These are phyloP conservation scores for Boletus rex-veris DNA, from an alignment of 768 basidiomycete species.

Conservation along the genomic window DNA sequence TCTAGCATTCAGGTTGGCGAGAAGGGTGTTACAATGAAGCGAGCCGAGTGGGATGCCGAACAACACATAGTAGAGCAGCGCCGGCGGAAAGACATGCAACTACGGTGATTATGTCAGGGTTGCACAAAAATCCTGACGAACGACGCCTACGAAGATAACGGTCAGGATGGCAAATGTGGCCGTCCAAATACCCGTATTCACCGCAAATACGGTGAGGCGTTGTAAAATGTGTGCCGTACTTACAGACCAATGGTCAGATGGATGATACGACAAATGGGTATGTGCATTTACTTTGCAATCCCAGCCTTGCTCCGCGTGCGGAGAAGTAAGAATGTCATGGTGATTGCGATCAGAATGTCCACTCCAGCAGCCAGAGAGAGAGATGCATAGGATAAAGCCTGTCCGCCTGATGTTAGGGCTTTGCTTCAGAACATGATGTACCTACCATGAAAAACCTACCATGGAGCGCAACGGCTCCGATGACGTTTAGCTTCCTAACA, in stretches of 20 bases:
- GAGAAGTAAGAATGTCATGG: conserved; percentile 1
- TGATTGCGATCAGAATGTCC: conserved; percentile 8
- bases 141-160: conserved; percentile 42
- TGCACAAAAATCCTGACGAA: not conserved
- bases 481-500: too few relatives aligned
- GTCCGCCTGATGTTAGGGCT: not conserved
- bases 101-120: not conserved
- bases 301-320: not conserved
- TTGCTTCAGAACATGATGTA: too few relatives aligned
- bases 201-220: conserved; percentile 6
- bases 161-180: conserved; percentile 47
- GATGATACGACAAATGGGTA: not conserved
- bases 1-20: too few relatives aligned
- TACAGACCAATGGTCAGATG: not conserved
- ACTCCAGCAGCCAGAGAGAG: conserved; percentile 1
- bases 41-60: not conserved
- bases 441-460: too few relatives aligned
- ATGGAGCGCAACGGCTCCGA: too few relatives aligned
- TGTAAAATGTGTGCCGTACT: conserved; percentile 8
- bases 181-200: conserved; percentile 39
- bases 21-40: too few relatives aligned
- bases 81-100: not conserved
- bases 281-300: not conserved
- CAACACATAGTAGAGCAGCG: not conserved
- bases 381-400: not conserved